Evolutionary conservation across 371 early-diverging fungal genomes (phyloP).

Genomic region (Mucor lusitanicus): DNA sequence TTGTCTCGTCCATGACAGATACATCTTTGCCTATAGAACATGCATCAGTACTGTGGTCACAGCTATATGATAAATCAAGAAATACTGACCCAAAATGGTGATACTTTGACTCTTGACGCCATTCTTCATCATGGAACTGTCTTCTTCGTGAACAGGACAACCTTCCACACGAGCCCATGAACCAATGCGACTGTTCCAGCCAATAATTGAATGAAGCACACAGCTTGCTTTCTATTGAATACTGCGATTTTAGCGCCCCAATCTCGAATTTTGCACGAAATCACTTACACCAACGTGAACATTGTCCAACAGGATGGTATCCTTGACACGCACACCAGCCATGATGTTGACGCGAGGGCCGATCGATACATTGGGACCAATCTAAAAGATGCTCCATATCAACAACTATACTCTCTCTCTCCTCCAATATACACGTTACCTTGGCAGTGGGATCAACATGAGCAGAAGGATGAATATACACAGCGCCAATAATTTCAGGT

Average conservation of each 20-base stretch:
- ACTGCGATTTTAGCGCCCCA: background rate
- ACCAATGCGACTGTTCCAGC: slow-evolving; percentile 95
- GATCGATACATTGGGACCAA: slow-evolving; percentile 96
- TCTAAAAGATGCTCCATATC: slow-evolving; percentile 21
- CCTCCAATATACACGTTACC: background rate
- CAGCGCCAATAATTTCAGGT: slow-evolving; percentile 87
- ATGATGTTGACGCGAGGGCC: slow-evolving; percentile 92
- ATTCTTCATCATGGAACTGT: slow-evolving; percentile 74
- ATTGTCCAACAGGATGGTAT: slow-evolving; percentile 94
- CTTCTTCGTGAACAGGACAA: slow-evolving; percentile 60
- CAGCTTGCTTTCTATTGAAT: slow-evolving; percentile 62
- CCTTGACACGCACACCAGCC: slow-evolving; percentile 92
- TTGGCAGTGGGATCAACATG: slow-evolving; percentile 90
- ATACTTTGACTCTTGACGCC: slow-evolving; percentile 94
- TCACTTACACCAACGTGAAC: slow-evolving; percentile 78
- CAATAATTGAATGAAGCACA: slow-evolving; percentile 91
- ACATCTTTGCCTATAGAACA: slow-evolving; percentile 76
- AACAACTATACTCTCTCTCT: background rate
- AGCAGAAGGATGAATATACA: slow-evolving; percentile 94
- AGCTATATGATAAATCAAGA: background rate
- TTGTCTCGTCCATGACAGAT: slow-evolving; percentile 85
- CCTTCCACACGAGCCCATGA: slow-evolving; percentile 95
- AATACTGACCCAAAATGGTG: slow-evolving; percentile 75
- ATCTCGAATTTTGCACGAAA: background rate
- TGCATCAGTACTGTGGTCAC: background rate